Evolutionary conservation across 1,284 basidiomycete species (phyloP), one percentile per base, ranked within the genome.

Genomic region (Cryptococcus sp.): DNA sequence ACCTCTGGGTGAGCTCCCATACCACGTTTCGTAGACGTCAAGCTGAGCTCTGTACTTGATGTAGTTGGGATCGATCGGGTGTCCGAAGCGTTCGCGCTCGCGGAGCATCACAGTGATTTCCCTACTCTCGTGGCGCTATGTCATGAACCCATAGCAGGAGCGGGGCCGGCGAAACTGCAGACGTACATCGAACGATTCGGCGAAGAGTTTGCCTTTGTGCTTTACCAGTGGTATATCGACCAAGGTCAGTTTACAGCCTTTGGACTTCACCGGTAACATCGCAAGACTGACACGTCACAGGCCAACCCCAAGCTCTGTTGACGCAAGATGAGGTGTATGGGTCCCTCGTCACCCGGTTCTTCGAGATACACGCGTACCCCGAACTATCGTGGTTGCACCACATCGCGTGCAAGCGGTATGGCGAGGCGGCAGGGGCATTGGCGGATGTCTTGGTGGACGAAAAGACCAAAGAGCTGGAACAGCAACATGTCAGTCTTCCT

Each of bases 321-420:
- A 84, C 85, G 10, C 88, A 89, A 67, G 86, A 88, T 57, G 82
- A 85, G 44, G 78, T 81, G 16, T 86, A 89, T 62, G 79, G 80
- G 25, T 75, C 75, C 0, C 85, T 91, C 51, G 81, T 98, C 59
- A 88, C 90, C 65, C 82, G 81, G 41, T 94, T 90, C 78, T 90
- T 98, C 71, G 78, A 81, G 3, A 79, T 84, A 50, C 81, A 85
- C 55, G 83, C 84, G 0, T 83, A 88, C 68, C 82, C 86, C 15
- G 79, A 85, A 17, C 84, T 93, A 49, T 88, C 90, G 0, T 99
- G 95, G 96, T 82, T 98, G 46, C 90, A 98, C 74, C 87, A 96
- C 75, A 79, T 98, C 46, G 87, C 86, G 0, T 86, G 88, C 60
- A 81, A 81, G 20, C 82, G 86, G 41, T 91, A 87, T 72, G 84